A percentile compares a stretch with the other conserved stretches of the same genome.
phyloP scores from a whole-genome alignment of 148 eudicot species.

The Silene conica region DNA sequence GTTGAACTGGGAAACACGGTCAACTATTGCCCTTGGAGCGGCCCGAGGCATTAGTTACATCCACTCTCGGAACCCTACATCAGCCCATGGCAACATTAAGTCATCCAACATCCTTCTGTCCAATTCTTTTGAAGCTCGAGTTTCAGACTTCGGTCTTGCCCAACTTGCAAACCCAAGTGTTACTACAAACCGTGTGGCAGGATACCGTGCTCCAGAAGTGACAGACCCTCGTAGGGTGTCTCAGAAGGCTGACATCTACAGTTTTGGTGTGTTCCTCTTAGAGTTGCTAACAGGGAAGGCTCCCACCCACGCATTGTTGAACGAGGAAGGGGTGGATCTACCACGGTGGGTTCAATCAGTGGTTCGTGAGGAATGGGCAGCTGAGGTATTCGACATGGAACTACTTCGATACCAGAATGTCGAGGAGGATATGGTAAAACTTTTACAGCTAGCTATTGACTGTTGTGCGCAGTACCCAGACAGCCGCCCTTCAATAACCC shows the following conservation, averaged over 20 bases:
- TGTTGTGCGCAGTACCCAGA: conserved; percentile 87
- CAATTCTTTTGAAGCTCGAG: conserved; percentile 66
- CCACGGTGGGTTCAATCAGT: conserved; percentile 98
- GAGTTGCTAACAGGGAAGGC: conserved; percentile 86
- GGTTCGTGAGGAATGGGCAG: conserved; percentile 79
- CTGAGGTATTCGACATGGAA: conserved; percentile 82
- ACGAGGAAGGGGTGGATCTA: conserved; percentile 90
- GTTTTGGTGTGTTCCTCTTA: conserved; percentile 79
- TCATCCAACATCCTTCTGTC: conserved; percentile 87
- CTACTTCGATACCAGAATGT: conserved; percentile 72
- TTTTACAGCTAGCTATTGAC: conserved; percentile 75
- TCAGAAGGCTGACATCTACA: conserved; percentile 85
- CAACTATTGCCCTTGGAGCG: conserved; percentile 74
- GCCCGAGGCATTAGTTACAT: conserved; percentile 75
- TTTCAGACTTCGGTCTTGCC: conserved; percentile 81
- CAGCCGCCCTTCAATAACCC: conserved; percentile 65
- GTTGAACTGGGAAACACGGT: conserved; percentile 87
- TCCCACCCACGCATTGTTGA: conserved; percentile 58
- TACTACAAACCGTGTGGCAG: conserved; percentile 69
- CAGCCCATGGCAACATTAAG: conserved; percentile 87
- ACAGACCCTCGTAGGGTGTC: conserved; percentile 71
- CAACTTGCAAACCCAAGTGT: conserved; percentile 62
- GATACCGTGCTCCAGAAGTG: conserved; percentile 92
- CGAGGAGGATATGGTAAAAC: conserved; percentile 90
- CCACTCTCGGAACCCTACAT: conserved; percentile 60